Evolutionary conservation across 768 basidiomycete species (phyloP).

Genomic region (Myochromella boudieri): DNA sequence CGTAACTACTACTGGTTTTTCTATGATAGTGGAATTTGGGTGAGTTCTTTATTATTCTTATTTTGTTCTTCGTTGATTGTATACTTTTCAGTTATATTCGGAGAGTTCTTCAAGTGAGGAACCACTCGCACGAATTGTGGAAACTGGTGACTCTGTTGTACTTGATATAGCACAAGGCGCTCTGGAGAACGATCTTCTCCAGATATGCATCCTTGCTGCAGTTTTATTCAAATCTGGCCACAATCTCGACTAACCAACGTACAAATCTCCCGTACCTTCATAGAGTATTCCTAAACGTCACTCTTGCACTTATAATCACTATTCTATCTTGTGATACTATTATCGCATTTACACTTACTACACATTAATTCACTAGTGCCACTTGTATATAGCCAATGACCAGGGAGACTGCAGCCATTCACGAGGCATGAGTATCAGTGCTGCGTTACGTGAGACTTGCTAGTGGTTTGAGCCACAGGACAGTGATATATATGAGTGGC

Average conservation of each 20-base stretch:
- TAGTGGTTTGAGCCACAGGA: no score
- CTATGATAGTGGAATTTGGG: neutral
- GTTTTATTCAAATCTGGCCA: neutral
- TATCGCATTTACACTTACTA: no score
- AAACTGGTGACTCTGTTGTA: neutral
- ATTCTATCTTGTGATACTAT: no score
- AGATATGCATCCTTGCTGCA: neutral
- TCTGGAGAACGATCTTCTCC: neutral
- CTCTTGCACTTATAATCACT: no score
- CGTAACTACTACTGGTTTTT: slow-evolving; percentile 2
- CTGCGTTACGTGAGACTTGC: no score
- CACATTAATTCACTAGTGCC: no score
- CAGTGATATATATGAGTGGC: no score
- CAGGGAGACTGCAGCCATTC: no score
- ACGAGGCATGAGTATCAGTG: no score
- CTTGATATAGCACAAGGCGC: neutral
- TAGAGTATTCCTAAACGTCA: no score
- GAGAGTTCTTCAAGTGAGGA: neutral
- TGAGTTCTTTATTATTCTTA: slow-evolving; percentile 19
- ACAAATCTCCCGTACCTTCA: no score
- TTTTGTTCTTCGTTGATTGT: neutral
- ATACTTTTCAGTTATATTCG: neutral
- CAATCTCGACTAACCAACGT: neutral
- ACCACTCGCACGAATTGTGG: neutral
- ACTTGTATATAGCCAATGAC: no score